Evolutionary conservation across 192 early-diverging fungal species (phyloP), one percentile per base, ranked within the genome.

Genomic region (Coemansia sp.): DNA sequence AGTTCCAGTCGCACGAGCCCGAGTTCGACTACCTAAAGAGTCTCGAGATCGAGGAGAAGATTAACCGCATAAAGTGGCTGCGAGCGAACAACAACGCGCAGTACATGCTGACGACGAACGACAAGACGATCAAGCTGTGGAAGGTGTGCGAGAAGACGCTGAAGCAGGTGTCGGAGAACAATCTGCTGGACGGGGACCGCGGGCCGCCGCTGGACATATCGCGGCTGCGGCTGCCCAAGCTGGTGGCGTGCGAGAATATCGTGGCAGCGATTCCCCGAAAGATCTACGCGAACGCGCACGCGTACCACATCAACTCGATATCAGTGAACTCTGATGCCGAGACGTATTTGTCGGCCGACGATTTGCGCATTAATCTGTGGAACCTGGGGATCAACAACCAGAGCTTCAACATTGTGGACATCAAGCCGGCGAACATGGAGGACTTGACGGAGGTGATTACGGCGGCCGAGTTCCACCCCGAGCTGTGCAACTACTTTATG

Each of bases 341-440:
- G 69, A 99, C 96, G 8, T 99, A 96, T 69, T 83, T 99, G 60
- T 96, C 94, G 26, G 94, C 96, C 11, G 97, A 99, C 67, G 97
- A 99, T 69, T 74, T 99, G 74, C 87, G 97, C 67, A 96, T 99
- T 81, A 99, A 99, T 74, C 82, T 99, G 62, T 99, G 97, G 97
- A 99, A 98, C 71, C 80, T 99, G 81, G 91, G 93, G 64, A 90
- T 95, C 57, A 93, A 93, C 46, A 94, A 98, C 78, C 96, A 99
- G 82, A 96, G 94, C 73, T 99, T 99, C 85, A 99, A 99, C 72
- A 95, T 99, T 84, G 95, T 99, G 48, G 97, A 99, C 72, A 99
- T 99, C 74, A 99, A 99, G 83, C 97, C 97, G 34, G 93, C 91
- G n/a, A 98, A 98, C 69, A 99, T 99, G 97, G 97, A 99, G 68